These are phyloP conservation scores for Plantago coronopus DNA, from an alignment of 305 asterid species.

Conservation along the genomic window DNA sequence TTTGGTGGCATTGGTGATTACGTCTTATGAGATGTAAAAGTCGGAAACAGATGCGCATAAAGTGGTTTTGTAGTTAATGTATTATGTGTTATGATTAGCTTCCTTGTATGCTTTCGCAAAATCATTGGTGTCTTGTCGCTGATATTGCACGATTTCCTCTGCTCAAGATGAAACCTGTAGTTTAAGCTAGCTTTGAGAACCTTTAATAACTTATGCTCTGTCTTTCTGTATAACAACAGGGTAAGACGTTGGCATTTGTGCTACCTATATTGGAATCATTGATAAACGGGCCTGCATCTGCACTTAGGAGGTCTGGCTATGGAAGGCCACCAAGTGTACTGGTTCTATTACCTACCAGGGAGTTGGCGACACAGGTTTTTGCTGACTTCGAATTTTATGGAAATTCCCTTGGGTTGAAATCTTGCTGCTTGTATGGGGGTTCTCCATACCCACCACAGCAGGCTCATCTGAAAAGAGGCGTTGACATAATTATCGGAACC, in stretches of 20 bases:
- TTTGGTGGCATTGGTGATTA: no score
- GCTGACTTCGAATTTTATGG: slow-evolving; percentile 79
- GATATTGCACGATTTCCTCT: no score
- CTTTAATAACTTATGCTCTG: background rate
- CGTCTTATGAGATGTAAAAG: no score
- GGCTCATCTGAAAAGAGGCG: slow-evolving; percentile 62
- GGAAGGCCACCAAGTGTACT: slow-evolving; percentile 87
- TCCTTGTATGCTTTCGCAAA: no score
- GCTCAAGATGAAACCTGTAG: background rate
- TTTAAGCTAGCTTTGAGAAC: background rate
- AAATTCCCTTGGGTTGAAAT: slow-evolving; percentile 58
- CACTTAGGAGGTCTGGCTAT: slow-evolving; percentile 62
- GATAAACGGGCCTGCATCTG: slow-evolving; percentile 62
- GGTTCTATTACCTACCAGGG: slow-evolving; percentile 92
- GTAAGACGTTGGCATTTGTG: slow-evolving; percentile 94
- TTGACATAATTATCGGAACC: slow-evolving; percentile 80
- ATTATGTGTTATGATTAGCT: no score
- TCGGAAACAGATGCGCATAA: no score
- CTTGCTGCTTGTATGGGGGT: slow-evolving; percentile 90
- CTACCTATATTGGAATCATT: slow-evolving; percentile 84
- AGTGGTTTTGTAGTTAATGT: no score
- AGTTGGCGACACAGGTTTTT: slow-evolving; percentile 72
- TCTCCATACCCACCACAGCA: slow-evolving; percentile 60
- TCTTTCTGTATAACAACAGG: slow-evolving; percentile 37
- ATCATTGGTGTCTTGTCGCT: no score